Evolutionary conservation across 176 grass and related monocot species (phyloP), one percentile per base, ranked within the genome.

Genomic region (Aegilops bicornis): DNA sequence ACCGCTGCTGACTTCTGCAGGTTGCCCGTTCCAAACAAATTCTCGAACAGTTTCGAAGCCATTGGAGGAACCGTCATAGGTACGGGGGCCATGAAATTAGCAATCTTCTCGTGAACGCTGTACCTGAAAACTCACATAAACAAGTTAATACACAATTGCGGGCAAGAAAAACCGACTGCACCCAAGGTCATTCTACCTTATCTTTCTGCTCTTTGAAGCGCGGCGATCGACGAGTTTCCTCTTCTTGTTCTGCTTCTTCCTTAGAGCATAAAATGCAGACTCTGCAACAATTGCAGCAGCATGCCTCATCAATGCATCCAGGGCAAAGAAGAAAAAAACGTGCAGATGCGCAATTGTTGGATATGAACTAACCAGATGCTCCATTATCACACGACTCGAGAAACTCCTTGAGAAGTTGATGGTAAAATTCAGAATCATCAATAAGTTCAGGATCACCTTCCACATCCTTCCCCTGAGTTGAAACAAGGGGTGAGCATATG

Each of bases 391-490:
- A 92, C 22, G 96, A 98, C 83, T 95, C 91, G 1, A 98, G 86
- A 76, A 98, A 98, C 64, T 98, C 96, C 86, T 92, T 98, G 24
- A 98, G 91, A 66, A 98, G 96, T 88, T 98, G 96, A 50, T 93
- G 93, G 48, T 95, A 98, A 65, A 98, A 98, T 82, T 98, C 93
- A 15, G 91, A 95, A 86, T 98, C 93, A 2, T 98, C 93, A 39
- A 94, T 11, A 84, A 98, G 84, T 79, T 98, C 93, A 76, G 91
- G 91, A 80, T 98, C 90, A 12, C 91, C 95, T 89, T 92, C 89
- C 48, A 66, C 25, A 61, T 43, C 63, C 37, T 27, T 74, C 48
- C 88, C 95, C 91, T 93, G 69, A 24, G 23, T 85, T 72, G 29
- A 58, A 83, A 25, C 37, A 82, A 61, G 12, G 4, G 12, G 10